Conservation (phyloP, 2,329 filamentous ascomycete species). For the Trichoderma sp. region DNA sequence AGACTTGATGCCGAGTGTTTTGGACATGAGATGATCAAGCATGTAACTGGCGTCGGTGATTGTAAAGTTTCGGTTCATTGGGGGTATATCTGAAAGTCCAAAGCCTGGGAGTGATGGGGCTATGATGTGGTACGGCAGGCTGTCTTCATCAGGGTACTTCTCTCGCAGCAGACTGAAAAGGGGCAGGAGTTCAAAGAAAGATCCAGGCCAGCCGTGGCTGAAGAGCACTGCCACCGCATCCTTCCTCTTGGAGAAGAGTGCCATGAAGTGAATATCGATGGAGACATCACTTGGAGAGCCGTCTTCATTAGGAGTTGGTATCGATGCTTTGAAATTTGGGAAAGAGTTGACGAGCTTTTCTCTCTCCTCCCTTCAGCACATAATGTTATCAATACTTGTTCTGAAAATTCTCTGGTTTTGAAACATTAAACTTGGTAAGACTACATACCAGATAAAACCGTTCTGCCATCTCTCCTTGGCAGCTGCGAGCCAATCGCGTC, state of each 20-base stretch:
- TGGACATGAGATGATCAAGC: slow-evolving; percentile 10
- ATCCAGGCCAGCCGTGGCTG: slow-evolving; percentile 4
- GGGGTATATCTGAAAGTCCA: neutral
- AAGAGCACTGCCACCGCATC: neutral
- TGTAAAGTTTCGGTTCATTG: neutral
- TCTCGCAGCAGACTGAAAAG: neutral
- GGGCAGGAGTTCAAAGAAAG: slow-evolving; percentile 17
- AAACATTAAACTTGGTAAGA: neutral
- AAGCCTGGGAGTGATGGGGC: slow-evolving; percentile 4
- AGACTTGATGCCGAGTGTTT: neutral
- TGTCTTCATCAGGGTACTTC: slow-evolving; percentile 1
- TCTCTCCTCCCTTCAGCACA: neutral
- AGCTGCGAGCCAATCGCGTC: neutral
- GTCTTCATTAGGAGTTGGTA: neutral
- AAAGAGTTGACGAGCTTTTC: slow-evolving; percentile 10
- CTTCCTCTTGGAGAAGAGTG: slow-evolving; percentile 9
- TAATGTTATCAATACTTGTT: neutral
- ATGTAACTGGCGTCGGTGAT: neutral
- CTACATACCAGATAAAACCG: neutral
- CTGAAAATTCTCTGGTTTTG: neutral
- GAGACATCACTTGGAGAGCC: neutral
- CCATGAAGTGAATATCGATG: slow-evolving; percentile 6
- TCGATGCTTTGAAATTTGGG: slow-evolving; percentile 1
- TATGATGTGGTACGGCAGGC: slow-evolving; percentile 1
- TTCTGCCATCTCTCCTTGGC: slow-evolving; percentile 12